phyloP scores from a whole-genome alignment of 805 yeast genomes.

The Kazachstania bromeliacearum region DNA sequence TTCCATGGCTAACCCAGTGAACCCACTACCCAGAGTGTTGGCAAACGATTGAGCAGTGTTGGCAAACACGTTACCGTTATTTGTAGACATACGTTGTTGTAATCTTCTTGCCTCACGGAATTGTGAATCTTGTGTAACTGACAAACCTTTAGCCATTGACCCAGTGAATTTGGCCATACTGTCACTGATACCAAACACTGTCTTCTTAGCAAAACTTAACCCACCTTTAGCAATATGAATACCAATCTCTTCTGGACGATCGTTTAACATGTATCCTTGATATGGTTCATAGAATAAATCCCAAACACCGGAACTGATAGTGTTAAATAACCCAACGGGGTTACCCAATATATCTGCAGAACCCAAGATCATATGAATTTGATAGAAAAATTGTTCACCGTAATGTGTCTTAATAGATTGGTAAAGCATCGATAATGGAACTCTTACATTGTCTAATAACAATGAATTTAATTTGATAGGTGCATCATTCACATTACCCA shows the following conservation, averaged over 20 bases:
- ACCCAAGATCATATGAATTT: constrained; percentile 84
- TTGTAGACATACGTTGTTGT: constrained; percentile 45
- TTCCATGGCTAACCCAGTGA: constrained; percentile 81
- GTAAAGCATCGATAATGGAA: constrained; percentile 64
- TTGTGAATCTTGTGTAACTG: constrained; percentile 76
- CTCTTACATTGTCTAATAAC: constrained; percentile 79
- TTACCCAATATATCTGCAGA: constrained; percentile 95
- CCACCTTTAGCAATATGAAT: constrained; percentile 96
- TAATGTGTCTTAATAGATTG: constrained; percentile 76
- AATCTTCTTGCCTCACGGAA: constrained; percentile 77
- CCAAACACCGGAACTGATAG: constrained; percentile 87
- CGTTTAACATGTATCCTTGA: constrained; percentile 88
- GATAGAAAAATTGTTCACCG: constrained; percentile 85
- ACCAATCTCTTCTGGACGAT: constrained; percentile 92
- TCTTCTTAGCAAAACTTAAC: constrained; percentile 82
- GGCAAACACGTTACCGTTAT: constrained; percentile 51
- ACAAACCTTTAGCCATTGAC: constrained; percentile 85
- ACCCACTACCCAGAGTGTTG: constrained; percentile 79
- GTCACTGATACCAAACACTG: constrained; percentile 91
- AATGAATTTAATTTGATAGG: constrained; percentile 85
- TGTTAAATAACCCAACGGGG: constrained; percentile 93
- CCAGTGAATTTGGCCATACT: constrained; percentile 90
- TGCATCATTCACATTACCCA: constrained; percentile 95
- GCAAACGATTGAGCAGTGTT: constrained; percentile 83
- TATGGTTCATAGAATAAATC: constrained; percentile 97